Conservation (phyloP, 768 basidiomycete genomes). For the Agaricus blazei region DNA sequence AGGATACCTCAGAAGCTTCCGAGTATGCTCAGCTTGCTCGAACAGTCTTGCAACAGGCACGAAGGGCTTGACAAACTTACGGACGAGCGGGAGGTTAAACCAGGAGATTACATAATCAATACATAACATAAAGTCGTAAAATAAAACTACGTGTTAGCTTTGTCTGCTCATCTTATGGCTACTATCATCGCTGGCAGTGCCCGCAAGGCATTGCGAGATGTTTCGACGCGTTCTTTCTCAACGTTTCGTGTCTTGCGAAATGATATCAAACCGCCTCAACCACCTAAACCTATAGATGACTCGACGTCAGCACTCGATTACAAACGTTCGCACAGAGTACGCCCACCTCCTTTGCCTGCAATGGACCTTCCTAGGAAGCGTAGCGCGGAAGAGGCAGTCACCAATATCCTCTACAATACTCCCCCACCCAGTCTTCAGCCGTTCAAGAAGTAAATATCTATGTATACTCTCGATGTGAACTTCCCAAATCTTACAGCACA, state of each 20-base stretch:
- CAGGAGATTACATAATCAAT: conserved; percentile 12
- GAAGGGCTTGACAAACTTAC: background rate
- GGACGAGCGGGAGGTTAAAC: background rate
- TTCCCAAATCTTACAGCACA: background rate
- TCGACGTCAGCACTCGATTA: conserved; percentile 95
- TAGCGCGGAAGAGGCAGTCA: conserved; percentile 93
- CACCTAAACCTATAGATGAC: conserved; percentile 81
- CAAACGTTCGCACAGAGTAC: conserved; percentile 63
- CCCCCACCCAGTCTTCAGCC: conserved; percentile 88
- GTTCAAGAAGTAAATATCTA: conserved; percentile 73
- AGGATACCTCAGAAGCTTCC: conserved; percentile 36
- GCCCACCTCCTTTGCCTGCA: conserved; percentile 81
- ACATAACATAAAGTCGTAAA: conserved; percentile 9
- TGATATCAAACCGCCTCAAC: conserved; percentile 48
- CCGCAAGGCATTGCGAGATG: conserved; percentile 21
- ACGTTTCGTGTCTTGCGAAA: conserved; percentile 26
- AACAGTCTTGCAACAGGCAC: conserved; percentile 44
- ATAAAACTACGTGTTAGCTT: conserved; percentile 1
- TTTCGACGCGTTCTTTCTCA: conserved; percentile 32
- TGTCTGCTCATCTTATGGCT: conserved; percentile 19
- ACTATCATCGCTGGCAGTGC: conserved; percentile 26
- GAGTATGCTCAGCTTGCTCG: conserved; percentile 69
- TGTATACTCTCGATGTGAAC: background rate
- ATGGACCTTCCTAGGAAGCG: conserved; percentile 81
- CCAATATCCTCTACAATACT: conserved; percentile 96